Evolutionary conservation across 257 asterid genomes (phyloP).

Genomic region (Fraxinus cuspidata): DNA sequence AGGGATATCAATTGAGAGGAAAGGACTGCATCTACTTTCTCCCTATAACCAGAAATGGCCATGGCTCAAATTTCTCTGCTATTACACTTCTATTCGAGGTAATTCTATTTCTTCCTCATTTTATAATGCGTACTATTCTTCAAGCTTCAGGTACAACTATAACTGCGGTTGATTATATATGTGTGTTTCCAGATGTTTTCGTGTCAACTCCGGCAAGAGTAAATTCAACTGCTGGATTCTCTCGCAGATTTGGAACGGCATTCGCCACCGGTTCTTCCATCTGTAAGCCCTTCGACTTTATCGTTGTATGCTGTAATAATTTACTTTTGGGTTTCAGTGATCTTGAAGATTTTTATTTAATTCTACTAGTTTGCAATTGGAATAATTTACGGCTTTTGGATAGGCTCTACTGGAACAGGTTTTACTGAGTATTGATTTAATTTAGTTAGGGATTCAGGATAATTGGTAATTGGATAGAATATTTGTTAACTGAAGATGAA

Average conservation of each 20-base stretch:
- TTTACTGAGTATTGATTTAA: not conserved
- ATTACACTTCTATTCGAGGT: conserved; percentile 39
- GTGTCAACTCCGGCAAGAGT: conserved; percentile 22
- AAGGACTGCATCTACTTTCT: not conserved
- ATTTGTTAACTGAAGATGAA: not conserved
- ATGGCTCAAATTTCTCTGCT: conserved; percentile 33
- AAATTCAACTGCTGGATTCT: conserved; percentile 21
- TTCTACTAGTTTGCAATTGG: not conserved
- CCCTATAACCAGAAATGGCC: conserved; percentile 30
- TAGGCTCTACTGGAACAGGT: not conserved
- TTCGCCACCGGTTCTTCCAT: conserved; percentile 45
- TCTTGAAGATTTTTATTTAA: not conserved
- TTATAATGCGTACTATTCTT: not conserved
- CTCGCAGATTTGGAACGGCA: conserved; percentile 28
- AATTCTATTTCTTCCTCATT: not conserved
- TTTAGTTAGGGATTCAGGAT: not conserved
- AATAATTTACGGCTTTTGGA: not conserved
- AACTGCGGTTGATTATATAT: not conserved
- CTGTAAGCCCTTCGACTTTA: conserved; percentile 25
- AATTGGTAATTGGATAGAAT: not conserved
- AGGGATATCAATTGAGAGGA: conserved; percentile 14
- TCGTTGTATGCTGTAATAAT: not conserved
- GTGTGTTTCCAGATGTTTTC: conserved; percentile 31
- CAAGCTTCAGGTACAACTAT: not conserved
- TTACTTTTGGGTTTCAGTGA: not conserved